Conservation (phyloP, 495 filamentous ascomycete species). For the Hypoxylon rickii region DNA sequence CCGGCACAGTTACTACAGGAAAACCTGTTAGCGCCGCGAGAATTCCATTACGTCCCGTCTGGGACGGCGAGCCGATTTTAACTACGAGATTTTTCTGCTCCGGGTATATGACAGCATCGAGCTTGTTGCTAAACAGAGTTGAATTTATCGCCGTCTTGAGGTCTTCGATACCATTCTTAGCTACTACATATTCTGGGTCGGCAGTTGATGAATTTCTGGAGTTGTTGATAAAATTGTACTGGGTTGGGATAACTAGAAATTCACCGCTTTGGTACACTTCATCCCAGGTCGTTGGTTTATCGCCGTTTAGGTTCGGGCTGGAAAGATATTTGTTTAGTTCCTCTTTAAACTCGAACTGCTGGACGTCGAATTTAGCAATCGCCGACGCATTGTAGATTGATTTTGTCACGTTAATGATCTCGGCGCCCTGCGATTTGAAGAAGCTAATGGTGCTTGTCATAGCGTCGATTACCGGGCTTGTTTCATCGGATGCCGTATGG, state of each 20-base stretch:
- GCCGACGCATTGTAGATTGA: slow-evolving; percentile 54
- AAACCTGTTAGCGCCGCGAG: slow-evolving; percentile 65
- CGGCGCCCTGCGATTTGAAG: slow-evolving; percentile 42
- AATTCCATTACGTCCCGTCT: slow-evolving; percentile 66
- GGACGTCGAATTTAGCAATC: slow-evolving; percentile 57
- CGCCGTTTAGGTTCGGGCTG: slow-evolving; percentile 33
- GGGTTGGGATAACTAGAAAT: slow-evolving; percentile 60
- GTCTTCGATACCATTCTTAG: slow-evolving; percentile 48
- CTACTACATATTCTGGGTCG: slow-evolving; percentile 49
- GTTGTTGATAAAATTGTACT: slow-evolving; percentile 57
- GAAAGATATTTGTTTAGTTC: slow-evolving; percentile 54
- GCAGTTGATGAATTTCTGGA: slow-evolving; percentile 52
- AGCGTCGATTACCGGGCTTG: slow-evolving; percentile 55
- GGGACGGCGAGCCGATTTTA: slow-evolving; percentile 56
- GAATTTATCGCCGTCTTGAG: slow-evolving; percentile 51
- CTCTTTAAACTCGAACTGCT: slow-evolving; percentile 61
- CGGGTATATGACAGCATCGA: slow-evolving; percentile 68
- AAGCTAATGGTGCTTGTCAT: slow-evolving; percentile 44
- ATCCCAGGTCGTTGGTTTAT: slow-evolving; percentile 46
- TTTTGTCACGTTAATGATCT: slow-evolving; percentile 54
- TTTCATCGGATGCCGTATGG: slow-evolving; percentile 49
- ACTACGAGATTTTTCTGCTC: slow-evolving; percentile 69
- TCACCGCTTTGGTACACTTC: slow-evolving; percentile 50
- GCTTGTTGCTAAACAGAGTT: slow-evolving; percentile 51
- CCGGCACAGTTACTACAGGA: slow-evolving; percentile 66